Evolutionary conservation across 306 rosid genomes (phyloP), one percentile per base, ranked within the genome.

Genomic region (Prunus salicina): DNA sequence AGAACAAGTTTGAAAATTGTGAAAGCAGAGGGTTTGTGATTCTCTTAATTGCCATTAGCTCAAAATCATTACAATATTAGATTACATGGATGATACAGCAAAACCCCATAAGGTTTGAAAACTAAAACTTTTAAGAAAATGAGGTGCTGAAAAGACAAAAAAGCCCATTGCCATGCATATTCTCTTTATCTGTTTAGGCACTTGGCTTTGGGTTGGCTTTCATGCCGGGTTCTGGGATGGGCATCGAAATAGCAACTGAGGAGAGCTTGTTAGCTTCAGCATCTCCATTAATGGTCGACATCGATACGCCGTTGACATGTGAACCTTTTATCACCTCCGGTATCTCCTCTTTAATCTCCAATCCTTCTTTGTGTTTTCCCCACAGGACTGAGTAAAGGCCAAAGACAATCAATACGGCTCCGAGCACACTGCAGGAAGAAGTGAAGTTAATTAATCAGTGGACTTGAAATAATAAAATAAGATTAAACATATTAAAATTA

Each of bases 381-480:
- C 98, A 94, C 1, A 94, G 86, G 22, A 91, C 97, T 45, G 96
- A 81, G 83, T 94, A 91, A 8, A 94, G 85, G 1, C 97, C 98
- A 19, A 85, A 75, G 1, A 88, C 91, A 50, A 94, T 94, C 84
- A 94, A 86, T 25, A 91, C 41, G 12, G 88, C 73, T 25, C 92
- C 92, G 1, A 90, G 66, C 76, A 93, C 88, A 24, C 93, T 93
- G 90, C 90, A 84, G 2, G 13, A 71, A 72, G 65, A 24, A 41
- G n/a, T 20, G 49, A 51, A 15, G 12, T 30, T 30, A 63, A 30
- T 18, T 28, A 63, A 30, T 7, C 9, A 1, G 43, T 7, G 43
- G 43, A 38, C 43, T 38, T 38, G 9, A 38, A 38, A 38, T 38
- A 38, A 38, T 38, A 38, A 38, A 38, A 38, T 38, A 38, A 38